A percentile compares a stretch with the other conserved stretches of the same genome.
These are phyloP conservation scores for Psilocybe sp. DNA, from an alignment of 768 basidiomycete species.

Conservation along the genomic window DNA sequence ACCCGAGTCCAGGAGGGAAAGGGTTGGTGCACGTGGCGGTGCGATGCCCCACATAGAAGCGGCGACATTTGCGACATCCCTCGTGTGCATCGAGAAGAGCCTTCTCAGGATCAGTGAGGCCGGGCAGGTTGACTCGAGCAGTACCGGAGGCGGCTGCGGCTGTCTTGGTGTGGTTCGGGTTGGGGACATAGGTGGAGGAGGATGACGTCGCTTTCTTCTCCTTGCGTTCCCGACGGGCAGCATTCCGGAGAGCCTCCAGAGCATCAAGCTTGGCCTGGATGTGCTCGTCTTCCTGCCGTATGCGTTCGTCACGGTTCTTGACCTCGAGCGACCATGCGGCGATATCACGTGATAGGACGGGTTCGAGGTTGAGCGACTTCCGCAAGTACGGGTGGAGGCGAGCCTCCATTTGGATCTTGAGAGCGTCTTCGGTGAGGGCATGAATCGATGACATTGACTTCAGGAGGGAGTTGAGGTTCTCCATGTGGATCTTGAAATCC, in stretches of 20 bases:
- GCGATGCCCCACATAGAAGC: constrained; percentile 11
- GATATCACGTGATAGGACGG: not conserved
- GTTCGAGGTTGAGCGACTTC: not conserved
- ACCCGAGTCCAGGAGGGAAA: constrained; percentile 5
- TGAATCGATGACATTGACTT: constrained; percentile 5
- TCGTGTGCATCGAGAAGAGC: constrained; percentile 11
- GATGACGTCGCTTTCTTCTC: no score
- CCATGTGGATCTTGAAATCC: constrained; percentile 16
- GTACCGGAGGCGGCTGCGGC: not conserved
- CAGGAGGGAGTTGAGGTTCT: constrained; percentile 15
- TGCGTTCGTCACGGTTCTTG: not conserved
- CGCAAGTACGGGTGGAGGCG: not conserved
- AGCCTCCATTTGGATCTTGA: not conserved
- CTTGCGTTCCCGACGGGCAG: no score
- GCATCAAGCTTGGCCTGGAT: not conserved
- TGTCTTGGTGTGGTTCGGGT: not conserved
- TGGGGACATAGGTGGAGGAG: not conserved
- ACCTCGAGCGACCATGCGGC: not conserved
- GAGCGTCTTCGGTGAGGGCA: constrained; percentile 2
- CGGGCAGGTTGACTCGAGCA: not conserved
- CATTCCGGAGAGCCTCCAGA: not conserved
- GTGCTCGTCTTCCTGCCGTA: not conserved
- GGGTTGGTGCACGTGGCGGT: constrained; percentile 5
- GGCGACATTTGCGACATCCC: constrained; percentile 14
- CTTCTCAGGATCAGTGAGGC: constrained; percentile 2